A percentile compares a stretch with the other conserved stretches of the same genome.
Evolutionary conservation across 2,329 filamentous ascomycete genomes (phyloP).

Genomic region (Colletotrichum tanaceti): DNA sequence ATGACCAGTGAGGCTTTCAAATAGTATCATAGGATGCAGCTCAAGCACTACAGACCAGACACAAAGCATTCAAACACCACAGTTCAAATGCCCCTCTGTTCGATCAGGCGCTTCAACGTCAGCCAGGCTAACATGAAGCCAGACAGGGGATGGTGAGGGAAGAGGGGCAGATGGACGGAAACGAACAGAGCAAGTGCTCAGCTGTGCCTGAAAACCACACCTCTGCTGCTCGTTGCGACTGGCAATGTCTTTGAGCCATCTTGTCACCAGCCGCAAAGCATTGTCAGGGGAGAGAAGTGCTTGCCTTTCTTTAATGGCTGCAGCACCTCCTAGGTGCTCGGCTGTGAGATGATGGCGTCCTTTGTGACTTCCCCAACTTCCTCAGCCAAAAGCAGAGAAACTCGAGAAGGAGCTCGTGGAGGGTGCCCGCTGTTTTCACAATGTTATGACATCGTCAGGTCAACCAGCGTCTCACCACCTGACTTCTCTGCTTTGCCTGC

Average conservation of each 20-base stretch:
- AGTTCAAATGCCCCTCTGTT: background rate
- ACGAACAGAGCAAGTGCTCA: conserved; percentile 4
- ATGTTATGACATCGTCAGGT: conserved; percentile 13
- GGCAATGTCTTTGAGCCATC: conserved; percentile 16
- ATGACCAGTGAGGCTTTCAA: background rate
- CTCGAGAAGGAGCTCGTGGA: conserved; percentile 24
- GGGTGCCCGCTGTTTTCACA: conserved; percentile 20
- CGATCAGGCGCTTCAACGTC: background rate
- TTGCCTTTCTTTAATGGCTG: conserved; percentile 29
- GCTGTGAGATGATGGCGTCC: conserved; percentile 1
- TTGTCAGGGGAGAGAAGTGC: conserved; percentile 9
- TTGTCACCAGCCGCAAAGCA: conserved; percentile 19
- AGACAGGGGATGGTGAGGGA: too few species aligned
- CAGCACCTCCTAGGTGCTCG: background rate
- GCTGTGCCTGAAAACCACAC: too few species aligned
- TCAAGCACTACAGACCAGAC: background rate
- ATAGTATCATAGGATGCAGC: background rate
- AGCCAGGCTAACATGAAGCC: background rate
- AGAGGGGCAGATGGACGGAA: background rate
- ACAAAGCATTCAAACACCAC: background rate
- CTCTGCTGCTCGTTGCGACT: background rate
- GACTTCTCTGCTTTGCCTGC: conserved; percentile 15
- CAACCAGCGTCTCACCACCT: conserved; percentile 4
- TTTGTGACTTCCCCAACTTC: conserved; percentile 30
- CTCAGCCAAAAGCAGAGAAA: conserved; percentile 2